phyloP scores from a whole-genome alignment of 352 stramenopile genomes.

The Pythium periplocum region DNA sequence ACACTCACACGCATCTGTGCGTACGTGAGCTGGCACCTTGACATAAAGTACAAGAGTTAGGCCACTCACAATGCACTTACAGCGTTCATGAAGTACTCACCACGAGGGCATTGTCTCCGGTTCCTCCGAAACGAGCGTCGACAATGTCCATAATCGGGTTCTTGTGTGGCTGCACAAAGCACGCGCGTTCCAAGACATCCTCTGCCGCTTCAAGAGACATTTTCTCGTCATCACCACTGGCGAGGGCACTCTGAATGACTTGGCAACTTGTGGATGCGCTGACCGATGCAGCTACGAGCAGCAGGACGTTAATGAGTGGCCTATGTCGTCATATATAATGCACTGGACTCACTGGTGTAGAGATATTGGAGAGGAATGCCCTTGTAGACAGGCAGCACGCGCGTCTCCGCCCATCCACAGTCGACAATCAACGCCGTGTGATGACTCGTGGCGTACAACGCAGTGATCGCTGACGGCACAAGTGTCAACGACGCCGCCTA shows the following conservation, averaged over 20 bases:
- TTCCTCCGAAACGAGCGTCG: slow-evolving; percentile 11
- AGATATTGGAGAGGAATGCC: slow-evolving; percentile 68
- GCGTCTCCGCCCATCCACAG: slow-evolving; percentile 69
- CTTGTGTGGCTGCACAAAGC: slow-evolving; percentile 53
- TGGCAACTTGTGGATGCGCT: slow-evolving; percentile 16
- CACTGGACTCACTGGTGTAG: slow-evolving; percentile 31
- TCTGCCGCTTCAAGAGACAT: slow-evolving; percentile 17
- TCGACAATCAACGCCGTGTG: slow-evolving; percentile 78
- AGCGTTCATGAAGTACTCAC: slow-evolving; percentile 2
- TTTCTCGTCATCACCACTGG: background rate
- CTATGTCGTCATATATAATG: too few relatives aligned
- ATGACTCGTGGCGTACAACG: slow-evolving; percentile 67
- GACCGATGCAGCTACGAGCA: slow-evolving; percentile 32
- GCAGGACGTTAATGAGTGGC: too few relatives aligned
- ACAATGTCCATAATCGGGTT: slow-evolving; percentile 20
- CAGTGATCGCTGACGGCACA: slow-evolving; percentile 54
- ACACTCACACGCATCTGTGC: slow-evolving; percentile 18
- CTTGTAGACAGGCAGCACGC: slow-evolving; percentile 76
- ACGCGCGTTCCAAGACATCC: slow-evolving; percentile 69
- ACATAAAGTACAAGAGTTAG: background rate
- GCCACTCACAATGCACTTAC: too few relatives aligned
- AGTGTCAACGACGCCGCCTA: slow-evolving; percentile 54
- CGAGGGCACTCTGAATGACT: slow-evolving; percentile 14
- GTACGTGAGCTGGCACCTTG: slow-evolving; percentile 14
- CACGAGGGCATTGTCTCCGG: slow-evolving; percentile 5